These are phyloP conservation scores for Plectosphaerella cucumerina DNA, from an alignment of 2,329 filamentous ascomycete species.

Conservation along the genomic window DNA sequence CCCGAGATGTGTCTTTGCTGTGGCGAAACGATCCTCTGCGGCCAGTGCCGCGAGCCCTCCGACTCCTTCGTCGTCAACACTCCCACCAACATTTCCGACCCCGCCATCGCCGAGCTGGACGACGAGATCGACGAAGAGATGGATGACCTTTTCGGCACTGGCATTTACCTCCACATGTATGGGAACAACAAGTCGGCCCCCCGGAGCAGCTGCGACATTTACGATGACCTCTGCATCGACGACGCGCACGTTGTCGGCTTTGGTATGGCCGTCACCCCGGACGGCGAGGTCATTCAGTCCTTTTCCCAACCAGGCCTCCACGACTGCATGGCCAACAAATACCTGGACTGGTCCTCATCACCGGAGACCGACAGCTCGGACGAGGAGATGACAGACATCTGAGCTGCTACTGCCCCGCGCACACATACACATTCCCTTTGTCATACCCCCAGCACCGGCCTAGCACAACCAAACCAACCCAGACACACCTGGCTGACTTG, in stretches of 20 bases:
- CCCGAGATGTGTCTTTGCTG: conserved; percentile 41
- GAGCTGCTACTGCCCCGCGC: too few species aligned
- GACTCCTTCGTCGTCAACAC: conserved; percentile 8
- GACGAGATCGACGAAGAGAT: conserved; percentile 23
- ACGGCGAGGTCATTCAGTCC: conserved; percentile 7
- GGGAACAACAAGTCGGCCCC: too few species aligned
- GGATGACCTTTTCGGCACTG: background rate
- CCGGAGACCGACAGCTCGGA: too few species aligned
- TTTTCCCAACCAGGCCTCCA: too few species aligned
- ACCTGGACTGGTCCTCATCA: too few species aligned
- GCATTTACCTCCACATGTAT: background rate
- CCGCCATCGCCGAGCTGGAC: conserved; percentile 31
- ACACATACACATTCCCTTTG: too few species aligned
- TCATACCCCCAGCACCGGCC: background rate
- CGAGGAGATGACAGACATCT: too few species aligned
- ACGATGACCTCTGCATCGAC: background rate
- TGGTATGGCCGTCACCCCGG: background rate
- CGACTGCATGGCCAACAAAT: too few species aligned
- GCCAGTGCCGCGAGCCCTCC: conserved; percentile 27
- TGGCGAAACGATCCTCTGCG: conserved; percentile 39
- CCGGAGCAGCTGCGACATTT: too few species aligned
- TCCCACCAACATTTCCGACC: conserved; percentile 28
- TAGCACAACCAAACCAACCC: conserved; percentile 2
- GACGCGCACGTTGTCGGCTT: background rate
- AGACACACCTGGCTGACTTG: conserved; percentile 36